phyloP scores from a whole-genome alignment of 768 basidiomycete genomes.

The Mycena alexandri region DNA sequence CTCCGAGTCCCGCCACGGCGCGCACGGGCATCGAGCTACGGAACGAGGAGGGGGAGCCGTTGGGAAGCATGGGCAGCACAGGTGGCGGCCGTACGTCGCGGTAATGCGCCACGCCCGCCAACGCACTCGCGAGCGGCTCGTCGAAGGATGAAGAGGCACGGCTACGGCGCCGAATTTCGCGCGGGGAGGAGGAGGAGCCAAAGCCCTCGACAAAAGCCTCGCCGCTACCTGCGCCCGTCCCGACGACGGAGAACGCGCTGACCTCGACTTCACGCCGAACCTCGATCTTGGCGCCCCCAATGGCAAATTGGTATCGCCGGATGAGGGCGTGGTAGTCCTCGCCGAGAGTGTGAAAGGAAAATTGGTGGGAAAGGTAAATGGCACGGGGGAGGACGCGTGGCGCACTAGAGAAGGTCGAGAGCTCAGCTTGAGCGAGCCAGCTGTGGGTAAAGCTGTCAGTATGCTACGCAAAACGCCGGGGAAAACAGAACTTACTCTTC shows the following conservation, averaged over 20 bases:
- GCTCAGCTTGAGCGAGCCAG: constrained; percentile 84
- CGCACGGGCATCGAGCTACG: constrained; percentile 70
- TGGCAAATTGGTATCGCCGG: constrained; percentile 70
- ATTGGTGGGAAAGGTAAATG: constrained; percentile 88
- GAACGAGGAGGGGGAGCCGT: constrained; percentile 61
- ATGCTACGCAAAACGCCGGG: background rate
- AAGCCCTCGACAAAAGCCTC: constrained; percentile 70
- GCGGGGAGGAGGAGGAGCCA: constrained; percentile 48
- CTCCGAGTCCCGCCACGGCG: constrained; percentile 62
- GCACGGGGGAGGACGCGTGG: constrained; percentile 74
- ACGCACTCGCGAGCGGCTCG: constrained; percentile 82
- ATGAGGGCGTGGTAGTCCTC: constrained; percentile 87
- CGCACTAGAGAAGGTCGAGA: constrained; percentile 77
- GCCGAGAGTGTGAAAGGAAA: constrained; percentile 81
- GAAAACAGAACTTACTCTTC: constrained; percentile 49
- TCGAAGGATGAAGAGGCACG: constrained; percentile 75
- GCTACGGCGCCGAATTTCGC: constrained; percentile 49
- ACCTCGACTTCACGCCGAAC: constrained; percentile 82
- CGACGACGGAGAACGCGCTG: constrained; percentile 58
- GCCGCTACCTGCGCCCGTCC: constrained; percentile 39
- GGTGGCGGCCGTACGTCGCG: constrained; percentile 49
- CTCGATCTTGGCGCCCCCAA: constrained; percentile 69
- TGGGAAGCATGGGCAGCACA: constrained; percentile 85
- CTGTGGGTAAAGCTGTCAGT: constrained; percentile 49
- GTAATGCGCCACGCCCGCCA: constrained; percentile 69